Percentiles rank a stretch among this genome's conserved stretches.
These are phyloP conservation scores for Helicocarpus griseus DNA, from an alignment of 2,329 filamentous ascomycete species.

Conservation along the genomic window DNA sequence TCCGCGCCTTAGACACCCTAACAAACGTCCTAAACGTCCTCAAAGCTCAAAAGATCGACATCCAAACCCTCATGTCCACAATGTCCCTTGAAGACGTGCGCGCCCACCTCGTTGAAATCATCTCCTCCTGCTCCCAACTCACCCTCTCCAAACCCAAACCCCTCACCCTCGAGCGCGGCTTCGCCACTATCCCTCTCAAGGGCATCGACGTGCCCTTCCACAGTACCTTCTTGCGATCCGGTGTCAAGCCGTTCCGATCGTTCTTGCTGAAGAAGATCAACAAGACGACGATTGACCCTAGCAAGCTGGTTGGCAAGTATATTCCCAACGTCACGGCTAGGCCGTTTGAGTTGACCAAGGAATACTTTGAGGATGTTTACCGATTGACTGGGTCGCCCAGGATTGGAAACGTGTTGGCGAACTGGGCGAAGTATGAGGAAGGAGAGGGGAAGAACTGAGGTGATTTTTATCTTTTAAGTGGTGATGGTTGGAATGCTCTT, in stretches of 20 bases:
- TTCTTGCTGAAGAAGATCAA: constrained; percentile 99
- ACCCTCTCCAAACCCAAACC: constrained; percentile 83
- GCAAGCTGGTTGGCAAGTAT: constrained; percentile 95
- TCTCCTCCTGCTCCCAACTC: constrained; percentile 74
- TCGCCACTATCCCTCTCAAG: constrained; percentile 90
- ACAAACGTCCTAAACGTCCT: constrained; percentile 86
- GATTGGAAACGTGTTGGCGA: constrained; percentile 55
- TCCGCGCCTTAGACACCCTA: constrained; percentile 55
- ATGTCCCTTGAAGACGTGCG: constrained; percentile 85
- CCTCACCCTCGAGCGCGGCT: constrained; percentile 83
- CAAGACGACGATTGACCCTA: constrained; percentile 95
- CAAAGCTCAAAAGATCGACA: constrained; percentile 95
- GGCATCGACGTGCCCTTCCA: constrained; percentile 99
- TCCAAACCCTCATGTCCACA: constrained; percentile 80
- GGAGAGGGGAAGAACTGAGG: constrained; percentile 13
- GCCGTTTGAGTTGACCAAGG: constrained; percentile 91
- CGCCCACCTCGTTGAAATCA: constrained; percentile 80
- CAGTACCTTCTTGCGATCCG: constrained; percentile 92
- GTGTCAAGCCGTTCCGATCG: constrained; percentile 96
- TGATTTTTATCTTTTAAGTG: no score
- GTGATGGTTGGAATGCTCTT: background rate
- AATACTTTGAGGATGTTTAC: constrained; percentile 99
- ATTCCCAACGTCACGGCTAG: constrained; percentile 96
- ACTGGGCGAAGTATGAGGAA: constrained; percentile 66
- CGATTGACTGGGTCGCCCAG: constrained; percentile 70